A percentile compares a stretch with the other conserved stretches of the same genome.
Conservation (phyloP, 331 rosid species). For the Arachis monticola region DNA sequence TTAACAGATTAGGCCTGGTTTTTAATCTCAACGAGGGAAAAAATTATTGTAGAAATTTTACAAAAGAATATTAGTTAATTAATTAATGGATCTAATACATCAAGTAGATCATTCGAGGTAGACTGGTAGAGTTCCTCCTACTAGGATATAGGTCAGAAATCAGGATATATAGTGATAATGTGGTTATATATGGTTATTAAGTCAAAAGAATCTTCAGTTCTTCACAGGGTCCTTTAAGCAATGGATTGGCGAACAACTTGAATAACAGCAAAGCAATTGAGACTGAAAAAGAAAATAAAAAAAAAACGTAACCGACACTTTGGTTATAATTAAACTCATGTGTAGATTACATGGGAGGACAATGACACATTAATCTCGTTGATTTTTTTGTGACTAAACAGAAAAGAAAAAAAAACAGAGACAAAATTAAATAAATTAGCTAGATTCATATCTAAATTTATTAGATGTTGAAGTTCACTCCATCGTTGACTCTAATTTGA, state of each 20-base stretch:
- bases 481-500: too few relatives aligned
- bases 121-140: background rate
- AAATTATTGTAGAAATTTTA: background rate
- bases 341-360: too few relatives aligned
- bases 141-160: background rate
- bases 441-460: too few relatives aligned
- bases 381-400: too few relatives aligned
- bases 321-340: background rate
- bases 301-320: background rate
- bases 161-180: background rate
- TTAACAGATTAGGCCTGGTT: background rate
- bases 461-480: too few relatives aligned
- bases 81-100: background rate
- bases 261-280: slow-evolving; percentile 11
- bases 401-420: too few relatives aligned
- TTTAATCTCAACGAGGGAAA: background rate
- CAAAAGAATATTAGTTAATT: too few relatives aligned
- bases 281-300: background rate
- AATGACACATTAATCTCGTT: too few relatives aligned
- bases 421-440: too few relatives aligned
- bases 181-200: background rate
- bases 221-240: slow-evolving; percentile 5
- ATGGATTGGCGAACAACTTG: background rate
- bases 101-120: background rate
- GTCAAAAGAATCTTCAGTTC: slow-evolving; percentile 25